These are phyloP conservation scores for Gynostemma pentaphyllum DNA, from an alignment of 306 rosid genomes.

Conservation along the genomic window DNA sequence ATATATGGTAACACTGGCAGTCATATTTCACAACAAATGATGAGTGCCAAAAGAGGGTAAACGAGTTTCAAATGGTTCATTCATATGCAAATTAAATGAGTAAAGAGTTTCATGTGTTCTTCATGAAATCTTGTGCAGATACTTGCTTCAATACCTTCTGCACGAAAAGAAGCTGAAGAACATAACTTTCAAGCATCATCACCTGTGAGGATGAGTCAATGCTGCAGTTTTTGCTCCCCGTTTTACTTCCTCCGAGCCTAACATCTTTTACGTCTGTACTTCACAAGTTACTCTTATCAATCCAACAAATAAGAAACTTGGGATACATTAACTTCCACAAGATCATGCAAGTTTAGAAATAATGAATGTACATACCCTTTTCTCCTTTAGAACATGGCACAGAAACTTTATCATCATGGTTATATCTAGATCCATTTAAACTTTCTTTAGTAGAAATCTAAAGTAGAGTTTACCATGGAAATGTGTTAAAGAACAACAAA, in stretches of 20 bases:
- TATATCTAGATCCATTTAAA: slow-evolving; percentile 31
- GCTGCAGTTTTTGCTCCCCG: slow-evolving; percentile 18
- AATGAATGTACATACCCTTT: slow-evolving; percentile 30
- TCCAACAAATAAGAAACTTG: background rate
- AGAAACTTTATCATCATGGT: slow-evolving; percentile 21
- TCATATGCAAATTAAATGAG: background rate
- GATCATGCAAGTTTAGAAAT: background rate
- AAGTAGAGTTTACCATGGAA: slow-evolving; percentile 1
- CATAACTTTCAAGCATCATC: slow-evolving; percentile 51
- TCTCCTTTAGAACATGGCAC: slow-evolving; percentile 23
- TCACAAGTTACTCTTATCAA: background rate
- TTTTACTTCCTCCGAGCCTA: slow-evolving; percentile 25
- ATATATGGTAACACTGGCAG: background rate
- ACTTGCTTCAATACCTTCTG: slow-evolving; percentile 52
- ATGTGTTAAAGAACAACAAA: background rate
- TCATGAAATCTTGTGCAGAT: slow-evolving; percentile 20
- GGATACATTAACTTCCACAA: background rate
- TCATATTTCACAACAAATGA: background rate
- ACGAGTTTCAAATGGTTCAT: background rate
- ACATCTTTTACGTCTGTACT: slow-evolving; percentile 28
- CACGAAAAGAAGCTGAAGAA: slow-evolving; percentile 61
- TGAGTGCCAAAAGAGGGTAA: background rate
- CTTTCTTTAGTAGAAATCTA: slow-evolving; percentile 12
- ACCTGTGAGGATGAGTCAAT: slow-evolving; percentile 37
- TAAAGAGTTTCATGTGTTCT: slow-evolving; percentile 19